Evolutionary conservation across 1,139 yeast genomes (phyloP).

Genomic region (Magnusiomyces magnusii): DNA sequence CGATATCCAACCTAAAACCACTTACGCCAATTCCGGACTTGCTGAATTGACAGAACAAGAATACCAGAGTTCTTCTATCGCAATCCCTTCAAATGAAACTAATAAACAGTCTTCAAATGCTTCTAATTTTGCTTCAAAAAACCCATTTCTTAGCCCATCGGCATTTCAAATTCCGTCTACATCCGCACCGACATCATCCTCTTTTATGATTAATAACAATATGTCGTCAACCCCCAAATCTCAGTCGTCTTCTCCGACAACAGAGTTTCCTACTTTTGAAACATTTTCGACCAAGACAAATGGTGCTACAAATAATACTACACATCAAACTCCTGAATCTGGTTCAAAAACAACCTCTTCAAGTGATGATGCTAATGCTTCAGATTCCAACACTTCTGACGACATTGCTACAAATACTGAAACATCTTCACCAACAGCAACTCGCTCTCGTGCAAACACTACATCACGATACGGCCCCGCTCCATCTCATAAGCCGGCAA

Average conservation of each 20-base stretch:
- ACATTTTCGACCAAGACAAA: background rate
- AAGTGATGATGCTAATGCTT: background rate
- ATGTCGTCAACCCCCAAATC: background rate
- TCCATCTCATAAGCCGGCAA: slow-evolving; percentile 10
- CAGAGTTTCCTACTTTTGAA: slow-evolving; percentile 9
- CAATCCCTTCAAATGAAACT: background rate
- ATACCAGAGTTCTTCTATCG: background rate
- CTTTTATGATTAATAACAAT: background rate
- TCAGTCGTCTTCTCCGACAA: slow-evolving; percentile 6
- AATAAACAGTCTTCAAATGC: background rate
- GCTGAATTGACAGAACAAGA: background rate
- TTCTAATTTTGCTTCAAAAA: background rate
- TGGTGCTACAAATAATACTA: background rate
- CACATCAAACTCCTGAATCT: background rate
- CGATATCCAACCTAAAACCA: background rate
- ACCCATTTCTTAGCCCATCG: background rate
- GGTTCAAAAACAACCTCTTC: background rate
- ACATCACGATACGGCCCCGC: slow-evolving; percentile 15
- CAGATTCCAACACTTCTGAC: background rate
- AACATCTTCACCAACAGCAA: background rate
- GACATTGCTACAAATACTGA: background rate
- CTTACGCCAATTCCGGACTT: background rate
- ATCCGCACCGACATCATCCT: slow-evolving; percentile 7
- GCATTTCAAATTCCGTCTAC: slow-evolving; percentile 3
- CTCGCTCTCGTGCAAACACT: slow-evolving; percentile 14